A percentile compares a stretch with the other conserved stretches of the same genome.
Evolutionary conservation across 768 basidiomycete species (phyloP).

Genomic region (Tricholomella constricta): DNA sequence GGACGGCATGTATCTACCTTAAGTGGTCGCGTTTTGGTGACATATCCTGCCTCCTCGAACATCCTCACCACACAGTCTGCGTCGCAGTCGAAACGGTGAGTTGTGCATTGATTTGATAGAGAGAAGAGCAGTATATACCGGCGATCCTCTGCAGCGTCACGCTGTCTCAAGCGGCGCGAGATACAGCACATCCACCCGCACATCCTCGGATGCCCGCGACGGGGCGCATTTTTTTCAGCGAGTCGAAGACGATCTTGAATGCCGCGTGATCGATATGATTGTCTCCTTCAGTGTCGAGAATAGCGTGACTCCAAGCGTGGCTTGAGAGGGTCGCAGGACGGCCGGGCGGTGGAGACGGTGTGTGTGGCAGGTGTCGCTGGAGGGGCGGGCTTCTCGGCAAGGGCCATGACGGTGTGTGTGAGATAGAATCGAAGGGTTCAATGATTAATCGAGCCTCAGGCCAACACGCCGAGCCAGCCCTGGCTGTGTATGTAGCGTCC

Average conservation of each 20-base stretch:
- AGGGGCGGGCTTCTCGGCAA: conserved; percentile 24
- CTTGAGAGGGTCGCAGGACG: conserved; percentile 43
- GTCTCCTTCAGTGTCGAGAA: too few relatives aligned
- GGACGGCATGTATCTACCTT: conserved; percentile 37
- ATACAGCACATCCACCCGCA: conserved; percentile 57
- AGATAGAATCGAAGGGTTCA: too few relatives aligned
- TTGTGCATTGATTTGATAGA: not conserved
- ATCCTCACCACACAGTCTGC: conserved; percentile 44
- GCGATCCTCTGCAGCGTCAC: conserved; percentile 29
- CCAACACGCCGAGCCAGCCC: too few relatives aligned
- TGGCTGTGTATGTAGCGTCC: too few relatives aligned
- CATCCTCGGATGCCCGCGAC: conserved; percentile 16
- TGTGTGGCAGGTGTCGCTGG: not conserved
- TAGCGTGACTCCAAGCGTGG: conserved; percentile 42
- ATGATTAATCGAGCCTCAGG: too few relatives aligned
- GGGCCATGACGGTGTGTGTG: conserved; percentile 74
- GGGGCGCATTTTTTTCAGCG: conserved; percentile 48
- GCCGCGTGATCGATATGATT: conserved; percentile 7
- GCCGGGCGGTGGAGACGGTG: conserved; percentile 44
- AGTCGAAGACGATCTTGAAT: conserved; percentile 41
- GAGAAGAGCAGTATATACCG: conserved; percentile 30
- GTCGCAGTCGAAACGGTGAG: not conserved
- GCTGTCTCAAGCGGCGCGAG: conserved; percentile 44
- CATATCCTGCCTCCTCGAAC: conserved; percentile 44
- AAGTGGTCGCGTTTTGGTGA: conserved; percentile 49